Evolutionary conservation across 352 stramenopile genomes (phyloP).

Genomic region (Globisporangium mamillatum): DNA sequence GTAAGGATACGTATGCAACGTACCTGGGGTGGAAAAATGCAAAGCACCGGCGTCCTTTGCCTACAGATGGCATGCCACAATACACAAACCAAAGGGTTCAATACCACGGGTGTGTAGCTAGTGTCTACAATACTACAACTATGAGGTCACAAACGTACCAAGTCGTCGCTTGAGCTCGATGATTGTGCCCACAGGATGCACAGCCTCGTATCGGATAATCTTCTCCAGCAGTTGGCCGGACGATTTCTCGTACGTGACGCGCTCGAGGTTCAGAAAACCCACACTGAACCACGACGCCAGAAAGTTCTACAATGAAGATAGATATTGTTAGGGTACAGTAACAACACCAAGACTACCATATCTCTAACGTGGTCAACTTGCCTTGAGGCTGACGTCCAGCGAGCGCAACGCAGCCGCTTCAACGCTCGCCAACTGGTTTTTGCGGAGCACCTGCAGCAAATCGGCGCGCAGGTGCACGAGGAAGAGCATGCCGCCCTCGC

Average conservation of each 20-base stretch:
- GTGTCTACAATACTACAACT: not conserved
- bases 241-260: constrained; percentile 93
- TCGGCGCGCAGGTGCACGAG: constrained; percentile 77
- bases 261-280: constrained; percentile 87
- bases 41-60: constrained; percentile 87
- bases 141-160: constrained; percentile 26
- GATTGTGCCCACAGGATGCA: constrained; percentile 93
- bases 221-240: constrained; percentile 92
- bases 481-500: constrained; percentile 80
- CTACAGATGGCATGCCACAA: constrained; percentile 14
- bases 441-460: constrained; percentile 59
- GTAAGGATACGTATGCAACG: too few relatives aligned
- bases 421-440: constrained; percentile 32
- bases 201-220: constrained; percentile 94
- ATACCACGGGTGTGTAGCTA: not conserved
- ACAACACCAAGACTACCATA: not conserved
- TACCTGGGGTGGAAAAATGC: constrained; percentile 93
- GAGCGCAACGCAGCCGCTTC: constrained; percentile 59
- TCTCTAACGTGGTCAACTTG: constrained; percentile 12
- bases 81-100: not conserved
- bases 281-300: constrained; percentile 92
- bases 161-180: constrained; percentile 91
- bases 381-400: constrained; percentile 74
- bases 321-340: not conserved
- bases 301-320: constrained; percentile 47